Evolutionary conservation across 345 rosid genomes (phyloP).

Genomic region (Populus tremula): DNA sequence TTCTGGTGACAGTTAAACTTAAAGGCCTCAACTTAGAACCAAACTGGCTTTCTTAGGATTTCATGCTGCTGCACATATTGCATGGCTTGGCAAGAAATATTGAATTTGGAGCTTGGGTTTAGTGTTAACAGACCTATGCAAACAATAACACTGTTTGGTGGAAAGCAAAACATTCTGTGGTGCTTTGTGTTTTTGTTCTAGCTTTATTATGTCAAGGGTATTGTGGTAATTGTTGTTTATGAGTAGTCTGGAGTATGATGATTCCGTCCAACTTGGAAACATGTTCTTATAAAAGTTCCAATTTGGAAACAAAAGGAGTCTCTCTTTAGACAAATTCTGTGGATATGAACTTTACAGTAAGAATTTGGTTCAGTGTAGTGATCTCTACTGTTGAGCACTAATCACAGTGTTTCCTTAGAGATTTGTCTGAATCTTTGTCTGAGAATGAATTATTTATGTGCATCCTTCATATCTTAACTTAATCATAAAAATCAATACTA

Average conservation of each 20-base stretch:
- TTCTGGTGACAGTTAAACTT: not conserved
- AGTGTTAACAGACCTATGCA: not conserved
- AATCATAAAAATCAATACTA: not conserved
- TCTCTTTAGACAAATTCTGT: not conserved
- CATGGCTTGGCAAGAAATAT: not conserved
- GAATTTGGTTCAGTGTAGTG: not conserved
- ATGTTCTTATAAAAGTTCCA: not conserved
- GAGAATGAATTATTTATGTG: not conserved
- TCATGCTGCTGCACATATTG: not conserved
- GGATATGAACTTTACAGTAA: not conserved
- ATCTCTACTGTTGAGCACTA: not conserved
- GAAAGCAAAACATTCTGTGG: not conserved
- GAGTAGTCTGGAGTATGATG: not conserved
- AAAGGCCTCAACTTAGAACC: not conserved
- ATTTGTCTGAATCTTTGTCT: not conserved
- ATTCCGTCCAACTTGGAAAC: not conserved
- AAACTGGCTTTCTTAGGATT: not conserved
- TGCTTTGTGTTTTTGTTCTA: not conserved
- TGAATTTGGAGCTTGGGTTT: not conserved
- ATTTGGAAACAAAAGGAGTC: not conserved
- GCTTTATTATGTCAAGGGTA: not conserved
- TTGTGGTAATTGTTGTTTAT: not conserved
- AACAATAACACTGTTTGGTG: not conserved
- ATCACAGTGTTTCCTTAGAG: not conserved
- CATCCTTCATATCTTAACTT: not conserved